Conservation (phyloP, 768 basidiomycete species). For the Naganishia onofrii region DNA sequence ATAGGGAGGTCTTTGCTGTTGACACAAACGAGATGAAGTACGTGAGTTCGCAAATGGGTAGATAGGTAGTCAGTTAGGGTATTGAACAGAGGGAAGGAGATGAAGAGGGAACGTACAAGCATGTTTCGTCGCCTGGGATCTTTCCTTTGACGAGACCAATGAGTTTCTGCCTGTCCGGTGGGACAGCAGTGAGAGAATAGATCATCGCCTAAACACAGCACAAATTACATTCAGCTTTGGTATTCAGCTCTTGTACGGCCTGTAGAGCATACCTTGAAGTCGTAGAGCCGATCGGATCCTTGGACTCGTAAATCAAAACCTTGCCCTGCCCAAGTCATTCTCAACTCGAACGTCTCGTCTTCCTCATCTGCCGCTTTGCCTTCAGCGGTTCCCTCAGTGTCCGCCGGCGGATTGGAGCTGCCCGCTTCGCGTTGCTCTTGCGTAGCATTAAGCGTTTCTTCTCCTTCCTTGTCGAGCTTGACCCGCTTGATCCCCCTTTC, state of each 20-base stretch:
- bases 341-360: slow-evolving; percentile 8
- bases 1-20: slow-evolving; percentile 63
- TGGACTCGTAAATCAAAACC: slow-evolving; percentile 6
- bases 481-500: neutral
- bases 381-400: neutral
- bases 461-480: neutral
- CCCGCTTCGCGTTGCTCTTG: neutral
- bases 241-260: neutral
- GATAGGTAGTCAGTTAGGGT: neutral
- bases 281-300: slow-evolving; percentile 2
- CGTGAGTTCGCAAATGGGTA: slow-evolving; percentile 23
- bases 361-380: slow-evolving; percentile 11
- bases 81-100: neutral
- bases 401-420: too few species aligned
- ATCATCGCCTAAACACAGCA: slow-evolving; percentile 59
- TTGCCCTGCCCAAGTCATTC: slow-evolving; percentile 20
- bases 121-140: slow-evolving; percentile 69
- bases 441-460: neutral
- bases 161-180: slow-evolving; percentile 81
- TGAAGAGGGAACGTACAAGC: slow-evolving; percentile 56
- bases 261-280: slow-evolving; percentile 12
- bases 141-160: slow-evolving; percentile 80
- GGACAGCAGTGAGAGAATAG: slow-evolving; percentile 70
- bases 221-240: neutral
- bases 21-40: neutral